Evolutionary conservation across 2,329 filamentous ascomycete genomes (phyloP).

Genomic region (Trichoderma arundinaceum): DNA sequence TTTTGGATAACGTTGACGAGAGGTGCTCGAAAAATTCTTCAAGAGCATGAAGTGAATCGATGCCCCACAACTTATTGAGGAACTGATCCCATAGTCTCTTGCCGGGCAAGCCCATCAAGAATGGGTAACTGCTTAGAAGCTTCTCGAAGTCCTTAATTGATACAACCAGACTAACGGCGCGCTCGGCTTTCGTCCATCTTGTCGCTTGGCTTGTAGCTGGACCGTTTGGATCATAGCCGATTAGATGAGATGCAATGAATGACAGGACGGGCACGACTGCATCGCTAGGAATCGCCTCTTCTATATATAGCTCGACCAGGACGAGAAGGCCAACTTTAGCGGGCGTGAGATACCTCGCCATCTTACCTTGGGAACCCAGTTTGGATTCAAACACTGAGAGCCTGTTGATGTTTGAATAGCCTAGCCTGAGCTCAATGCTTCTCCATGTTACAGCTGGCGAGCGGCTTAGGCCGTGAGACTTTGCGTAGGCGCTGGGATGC

Average conservation of each 20-base stretch:
- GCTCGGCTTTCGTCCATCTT: conserved; percentile 57
- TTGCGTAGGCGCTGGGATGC: background rate
- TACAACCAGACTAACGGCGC: conserved; percentile 58
- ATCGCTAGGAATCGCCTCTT: conserved; percentile 69
- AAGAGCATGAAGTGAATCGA: conserved; percentile 82
- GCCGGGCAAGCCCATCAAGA: conserved; percentile 68
- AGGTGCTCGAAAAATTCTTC: conserved; percentile 74
- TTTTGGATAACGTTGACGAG: conserved; percentile 62
- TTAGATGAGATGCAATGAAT: conserved; percentile 75
- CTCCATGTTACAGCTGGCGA: conserved; percentile 7
- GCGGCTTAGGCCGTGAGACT: background rate
- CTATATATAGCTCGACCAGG: conserved; percentile 81
- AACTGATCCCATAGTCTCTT: conserved; percentile 88
- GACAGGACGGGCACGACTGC: conserved; percentile 78
- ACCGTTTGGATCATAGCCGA: conserved; percentile 52
- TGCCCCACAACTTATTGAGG: conserved; percentile 78
- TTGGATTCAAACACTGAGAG: background rate
- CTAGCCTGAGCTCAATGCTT: conserved; percentile 2
- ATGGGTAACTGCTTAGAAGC: conserved; percentile 58
- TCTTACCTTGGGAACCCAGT: conserved; percentile 44
- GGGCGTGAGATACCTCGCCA: conserved; percentile 86
- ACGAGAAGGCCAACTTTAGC: conserved; percentile 83
- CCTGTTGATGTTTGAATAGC: background rate
- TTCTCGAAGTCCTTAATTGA: conserved; percentile 65
- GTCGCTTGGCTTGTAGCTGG: conserved; percentile 38